Conservation (phyloP, 176 grass and related monocot species). For the Juncus inflexus region DNA sequence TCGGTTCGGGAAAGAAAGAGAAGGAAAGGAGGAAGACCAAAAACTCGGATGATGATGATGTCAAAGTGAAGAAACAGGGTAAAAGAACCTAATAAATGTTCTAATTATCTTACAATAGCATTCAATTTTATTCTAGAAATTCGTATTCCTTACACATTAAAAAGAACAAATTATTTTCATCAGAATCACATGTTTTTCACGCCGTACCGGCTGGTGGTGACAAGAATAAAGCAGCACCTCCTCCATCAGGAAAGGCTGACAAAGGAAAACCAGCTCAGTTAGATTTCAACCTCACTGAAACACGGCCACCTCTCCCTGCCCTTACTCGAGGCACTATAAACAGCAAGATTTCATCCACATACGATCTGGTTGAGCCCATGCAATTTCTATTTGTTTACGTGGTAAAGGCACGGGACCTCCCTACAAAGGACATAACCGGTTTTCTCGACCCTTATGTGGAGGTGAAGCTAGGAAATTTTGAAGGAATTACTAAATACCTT, state of each 20-base stretch:
- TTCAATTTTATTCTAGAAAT: neutral
- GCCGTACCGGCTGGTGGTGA: constrained; percentile 24
- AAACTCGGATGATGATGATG: constrained; percentile 4
- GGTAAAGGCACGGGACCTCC: constrained; percentile 69
- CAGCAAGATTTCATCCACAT: constrained; percentile 64
- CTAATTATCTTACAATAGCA: neutral
- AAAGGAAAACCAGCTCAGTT: neutral
- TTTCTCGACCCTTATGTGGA: constrained; percentile 80
- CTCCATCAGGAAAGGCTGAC: constrained; percentile 37
- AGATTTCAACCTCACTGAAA: constrained; percentile 32
- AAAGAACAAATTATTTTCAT: constrained; percentile 6
- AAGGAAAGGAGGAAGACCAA: neutral
- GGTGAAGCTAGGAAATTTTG: constrained; percentile 76
- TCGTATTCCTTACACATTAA: neutral
- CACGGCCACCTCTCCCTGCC: constrained; percentile 38
- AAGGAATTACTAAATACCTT: constrained; percentile 47
- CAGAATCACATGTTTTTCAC: constrained; percentile 20
- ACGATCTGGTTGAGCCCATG: constrained; percentile 72
- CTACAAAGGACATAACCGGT: constrained; percentile 56
- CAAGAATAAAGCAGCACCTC: constrained; percentile 25
- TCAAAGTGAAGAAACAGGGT: constrained; percentile 1
- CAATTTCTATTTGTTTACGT: constrained; percentile 62
- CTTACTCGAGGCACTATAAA: constrained; percentile 9
- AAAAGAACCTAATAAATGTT: neutral
- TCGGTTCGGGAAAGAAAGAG: neutral